These are phyloP conservation scores for Phytopythium boreale DNA, from an alignment of 352 stramenopile genomes.

Conservation along the genomic window DNA sequence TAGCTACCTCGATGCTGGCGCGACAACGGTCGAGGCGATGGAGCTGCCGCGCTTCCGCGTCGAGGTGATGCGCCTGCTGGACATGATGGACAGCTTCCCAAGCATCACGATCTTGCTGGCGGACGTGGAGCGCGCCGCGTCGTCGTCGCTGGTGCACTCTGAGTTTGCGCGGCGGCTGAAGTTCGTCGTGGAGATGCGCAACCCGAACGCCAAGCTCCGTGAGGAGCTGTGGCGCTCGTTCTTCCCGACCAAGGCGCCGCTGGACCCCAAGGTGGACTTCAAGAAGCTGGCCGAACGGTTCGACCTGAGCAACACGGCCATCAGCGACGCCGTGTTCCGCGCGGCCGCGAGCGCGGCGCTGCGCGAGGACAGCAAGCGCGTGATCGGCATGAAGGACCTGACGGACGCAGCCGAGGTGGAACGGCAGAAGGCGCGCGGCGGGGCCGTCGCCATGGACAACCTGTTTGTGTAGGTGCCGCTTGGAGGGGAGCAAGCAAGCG, in stretches of 20 bases:
- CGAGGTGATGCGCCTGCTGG: conserved; percentile 72
- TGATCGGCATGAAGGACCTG: conserved; percentile 83
- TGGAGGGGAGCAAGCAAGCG: conserved; percentile 14
- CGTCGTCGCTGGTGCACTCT: conserved; percentile 49
- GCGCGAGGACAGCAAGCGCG: conserved; percentile 47
- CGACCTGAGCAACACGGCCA: conserved; percentile 72
- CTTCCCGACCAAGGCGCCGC: conserved; percentile 64
- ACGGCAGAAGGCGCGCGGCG: conserved; percentile 61
- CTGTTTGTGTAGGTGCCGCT: conserved; percentile 67
- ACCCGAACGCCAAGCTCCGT: conserved; percentile 66
- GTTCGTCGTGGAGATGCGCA: conserved; percentile 85
- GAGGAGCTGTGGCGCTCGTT: conserved; percentile 74
- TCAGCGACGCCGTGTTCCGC: conserved; percentile 83
- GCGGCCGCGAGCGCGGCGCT: conserved; percentile 69
- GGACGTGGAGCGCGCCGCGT: conserved; percentile 50
- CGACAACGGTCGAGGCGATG: conserved; percentile 48
- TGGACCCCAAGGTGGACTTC: conserved; percentile 69
- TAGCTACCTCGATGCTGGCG: conserved; percentile 59
- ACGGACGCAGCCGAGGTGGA: conserved; percentile 70
- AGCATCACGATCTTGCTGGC: conserved; percentile 78
- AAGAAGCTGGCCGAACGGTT: conserved; percentile 65
- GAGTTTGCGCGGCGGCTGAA: conserved; percentile 76
- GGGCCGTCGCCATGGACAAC: conserved; percentile 66
- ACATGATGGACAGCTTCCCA: conserved; percentile 76
- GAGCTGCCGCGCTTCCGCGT: conserved; percentile 68